Percentiles rank a stretch among this genome's conserved stretches.
phyloP scores from a whole-genome alignment of 495 filamentous ascomycete genomes.

The Podospora australis region DNA sequence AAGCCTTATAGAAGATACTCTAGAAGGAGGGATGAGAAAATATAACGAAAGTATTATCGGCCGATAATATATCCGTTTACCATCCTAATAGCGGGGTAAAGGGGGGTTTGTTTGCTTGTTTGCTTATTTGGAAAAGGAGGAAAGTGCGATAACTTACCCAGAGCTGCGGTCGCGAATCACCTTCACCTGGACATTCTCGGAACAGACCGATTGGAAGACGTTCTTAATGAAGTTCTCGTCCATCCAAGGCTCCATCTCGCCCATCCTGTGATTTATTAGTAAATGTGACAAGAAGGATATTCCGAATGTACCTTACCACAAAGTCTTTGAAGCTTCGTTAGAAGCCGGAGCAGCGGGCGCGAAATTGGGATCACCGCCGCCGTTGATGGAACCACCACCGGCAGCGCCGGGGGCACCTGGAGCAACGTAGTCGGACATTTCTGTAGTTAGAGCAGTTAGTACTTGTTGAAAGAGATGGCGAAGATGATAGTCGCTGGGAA shows the following conservation, averaged over 20 bases:
- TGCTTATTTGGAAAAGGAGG: neutral
- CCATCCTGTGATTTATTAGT: slow-evolving; percentile 68
- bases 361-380: slow-evolving; percentile 18
- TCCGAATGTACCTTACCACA: slow-evolving; percentile 36
- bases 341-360: slow-evolving; percentile 7
- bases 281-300: neutral
- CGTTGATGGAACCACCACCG: slow-evolving; percentile 24
- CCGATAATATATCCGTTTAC: too few species aligned
- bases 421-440: slow-evolving; percentile 26
- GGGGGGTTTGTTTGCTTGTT: too few species aligned
- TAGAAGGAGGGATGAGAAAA: too few species aligned
- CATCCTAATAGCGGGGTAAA: too few species aligned
- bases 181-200: slow-evolving; percentile 94
- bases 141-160: slow-evolving; percentile 59
- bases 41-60: too few species aligned
- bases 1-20: too few species aligned
- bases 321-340: slow-evolving; percentile 32
- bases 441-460: too few species aligned
- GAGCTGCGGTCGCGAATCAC: slow-evolving; percentile 99
- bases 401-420: slow-evolving; percentile 18
- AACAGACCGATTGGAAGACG: slow-evolving; percentile 77
- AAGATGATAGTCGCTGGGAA: too few species aligned
- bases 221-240: slow-evolving; percentile 97
- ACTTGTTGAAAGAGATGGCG: too few species aligned
- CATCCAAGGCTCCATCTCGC: slow-evolving; percentile 98